Evolutionary conservation across 2,329 filamentous ascomycete genomes (phyloP), one percentile per base, ranked within the genome.

Genomic region (Clathrospora elynae): DNA sequence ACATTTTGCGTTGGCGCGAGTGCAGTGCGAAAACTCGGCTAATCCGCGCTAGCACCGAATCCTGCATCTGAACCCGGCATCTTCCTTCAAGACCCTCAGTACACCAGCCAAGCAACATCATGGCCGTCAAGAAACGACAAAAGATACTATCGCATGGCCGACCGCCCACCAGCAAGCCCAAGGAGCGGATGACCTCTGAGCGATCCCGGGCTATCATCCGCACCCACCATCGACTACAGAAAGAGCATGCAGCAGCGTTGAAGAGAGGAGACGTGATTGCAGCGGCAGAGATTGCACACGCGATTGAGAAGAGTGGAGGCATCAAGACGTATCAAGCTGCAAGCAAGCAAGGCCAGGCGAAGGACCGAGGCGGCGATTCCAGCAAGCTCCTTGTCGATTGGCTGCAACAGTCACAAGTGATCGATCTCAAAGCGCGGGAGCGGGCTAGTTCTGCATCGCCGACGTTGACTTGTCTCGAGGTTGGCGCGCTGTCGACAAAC

Each of bases 401-500:
- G 83, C 69, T 86, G 19, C 59, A 63, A 20, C 59, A 65, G 19
- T 46, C 50, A 20, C 43, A 53, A n/a, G 39, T 67, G 9, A 23
- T 69, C n/a, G 34, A 53, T 14, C 29, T 34, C 5, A 48, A 49
- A 37, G 31, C 17, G 12, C 31, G 42, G 35, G 33, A 32, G n/a
- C 35, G 41, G 22, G 22, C 41, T 23, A 25, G 10, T 46, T 12
- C 40, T 35, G 17, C 18, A 13, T 35, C 4, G 9, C 35, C 3
- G 28, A 41, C n/a, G 38, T 68, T 89, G 25, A 81, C 78, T 13
- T 83, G 97, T 73, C 82, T 99, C 5, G 93, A 99, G 71, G 84
- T 99, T 35, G 93, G 93, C 6, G 87, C 91, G 1, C 74, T 99
- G 37, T 95, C 89, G 56, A 87, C 84, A 2, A 79, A 80, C 25